These are phyloP conservation scores for Zoysia pacifica DNA, from an alignment of 176 grass and related monocot species.

Conservation along the genomic window DNA sequence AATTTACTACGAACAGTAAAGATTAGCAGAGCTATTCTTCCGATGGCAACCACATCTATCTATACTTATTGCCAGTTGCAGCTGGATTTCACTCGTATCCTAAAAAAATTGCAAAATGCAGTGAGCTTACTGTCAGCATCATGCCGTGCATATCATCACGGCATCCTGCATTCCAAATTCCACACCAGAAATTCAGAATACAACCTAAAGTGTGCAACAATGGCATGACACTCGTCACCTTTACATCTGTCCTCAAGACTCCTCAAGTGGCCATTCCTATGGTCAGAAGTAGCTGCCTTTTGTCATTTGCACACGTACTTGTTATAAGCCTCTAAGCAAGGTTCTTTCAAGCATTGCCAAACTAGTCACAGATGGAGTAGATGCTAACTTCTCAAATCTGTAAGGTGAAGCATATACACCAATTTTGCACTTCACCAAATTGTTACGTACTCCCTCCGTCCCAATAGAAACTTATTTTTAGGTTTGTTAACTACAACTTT, in stretches of 20 bases:
- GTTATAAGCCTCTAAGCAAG: not conserved
- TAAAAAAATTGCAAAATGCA: slow-evolving; percentile 19
- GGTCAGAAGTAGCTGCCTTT: not conserved
- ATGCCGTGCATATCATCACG: slow-evolving; percentile 25
- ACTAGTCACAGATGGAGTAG: not conserved
- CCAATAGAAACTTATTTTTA: too few species aligned
- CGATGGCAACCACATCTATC: too few species aligned
- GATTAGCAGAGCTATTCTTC: not conserved
- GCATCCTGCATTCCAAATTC: slow-evolving; percentile 30
- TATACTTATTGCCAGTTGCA: too few species aligned
- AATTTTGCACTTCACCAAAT: not conserved
- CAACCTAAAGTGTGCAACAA: slow-evolving; percentile 10
- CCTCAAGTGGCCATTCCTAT: slow-evolving; percentile 3
- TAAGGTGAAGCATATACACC: not conserved
- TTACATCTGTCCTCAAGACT: slow-evolving; percentile 34
- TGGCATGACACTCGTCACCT: slow-evolving; percentile 16
- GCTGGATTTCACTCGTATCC: slow-evolving; percentile 18
- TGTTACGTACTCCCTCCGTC: too few species aligned
- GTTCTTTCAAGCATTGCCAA: not conserved
- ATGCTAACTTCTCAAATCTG: not conserved
- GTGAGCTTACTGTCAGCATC: slow-evolving; percentile 17
- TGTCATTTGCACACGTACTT: not conserved
- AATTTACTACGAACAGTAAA: not conserved
- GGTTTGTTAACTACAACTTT: too few species aligned
- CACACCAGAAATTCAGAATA: slow-evolving; percentile 18